These are phyloP conservation scores for Macrophomina phaseolina DNA, from an alignment of 2,329 filamentous ascomycete species.

Conservation along the genomic window DNA sequence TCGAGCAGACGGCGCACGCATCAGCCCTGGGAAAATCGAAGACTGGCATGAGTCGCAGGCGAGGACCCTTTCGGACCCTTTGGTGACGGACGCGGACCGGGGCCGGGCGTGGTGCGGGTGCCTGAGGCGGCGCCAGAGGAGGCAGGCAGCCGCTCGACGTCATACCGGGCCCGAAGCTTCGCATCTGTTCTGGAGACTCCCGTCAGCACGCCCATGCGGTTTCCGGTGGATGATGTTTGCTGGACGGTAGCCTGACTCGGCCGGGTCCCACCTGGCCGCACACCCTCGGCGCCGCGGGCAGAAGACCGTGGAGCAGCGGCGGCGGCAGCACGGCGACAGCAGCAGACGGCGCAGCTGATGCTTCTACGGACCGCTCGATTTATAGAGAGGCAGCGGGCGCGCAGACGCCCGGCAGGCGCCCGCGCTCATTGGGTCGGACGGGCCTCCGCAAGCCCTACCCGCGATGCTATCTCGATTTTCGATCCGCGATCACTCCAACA, in stretches of 20 bases:
- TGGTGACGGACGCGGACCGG: too few species aligned
- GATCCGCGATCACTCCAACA: neutral
- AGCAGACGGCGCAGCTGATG: neutral
- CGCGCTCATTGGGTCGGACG: conserved; percentile 5
- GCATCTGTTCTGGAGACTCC: neutral
- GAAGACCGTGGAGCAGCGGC: neutral
- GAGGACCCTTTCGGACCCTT: neutral
- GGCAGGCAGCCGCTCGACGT: too few species aligned
- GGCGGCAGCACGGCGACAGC: neutral
- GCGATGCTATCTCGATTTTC: neutral
- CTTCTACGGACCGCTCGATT: neutral
- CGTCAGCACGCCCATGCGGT: neutral
- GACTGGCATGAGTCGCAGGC: neutral
- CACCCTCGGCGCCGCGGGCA: neutral
- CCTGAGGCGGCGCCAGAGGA: too few species aligned
- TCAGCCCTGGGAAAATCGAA: neutral
- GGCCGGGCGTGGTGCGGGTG: too few species aligned
- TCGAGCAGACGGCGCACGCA: neutral
- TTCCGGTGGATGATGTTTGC: neutral
- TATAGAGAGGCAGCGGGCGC: neutral
- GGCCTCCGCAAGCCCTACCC: neutral
- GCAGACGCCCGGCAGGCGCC: neutral
- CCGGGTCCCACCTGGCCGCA: neutral
- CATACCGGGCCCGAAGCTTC: too few species aligned
- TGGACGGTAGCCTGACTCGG: neutral